These are phyloP conservation scores for Dryadomyces quercus-mongolicae DNA, from an alignment of 2,329 filamentous ascomycete species.

Conservation along the genomic window DNA sequence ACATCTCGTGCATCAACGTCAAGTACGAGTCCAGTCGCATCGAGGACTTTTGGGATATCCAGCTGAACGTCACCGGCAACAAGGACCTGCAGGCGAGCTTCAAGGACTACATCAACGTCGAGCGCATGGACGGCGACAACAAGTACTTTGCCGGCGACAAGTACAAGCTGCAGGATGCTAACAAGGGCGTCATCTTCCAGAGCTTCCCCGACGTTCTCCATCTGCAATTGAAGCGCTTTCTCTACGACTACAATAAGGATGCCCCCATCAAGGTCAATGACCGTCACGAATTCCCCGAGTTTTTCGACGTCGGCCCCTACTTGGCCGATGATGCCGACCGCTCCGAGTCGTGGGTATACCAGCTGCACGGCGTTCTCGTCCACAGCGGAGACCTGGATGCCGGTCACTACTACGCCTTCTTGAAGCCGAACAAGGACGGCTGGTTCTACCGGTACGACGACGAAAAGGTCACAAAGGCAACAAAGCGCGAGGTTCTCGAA, in stretches of 20 bases:
- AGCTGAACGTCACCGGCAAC: constrained; percentile 91
- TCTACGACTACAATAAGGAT: constrained; percentile 92
- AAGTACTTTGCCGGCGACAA: constrained; percentile 91
- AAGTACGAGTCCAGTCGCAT: constrained; percentile 91
- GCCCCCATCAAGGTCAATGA: constrained; percentile 99
- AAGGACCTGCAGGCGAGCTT: constrained; percentile 90
- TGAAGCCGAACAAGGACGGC: constrained; percentile 87
- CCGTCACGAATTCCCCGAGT: constrained; percentile 77
- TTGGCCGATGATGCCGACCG: constrained; percentile 75
- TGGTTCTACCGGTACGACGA: constrained; percentile 97
- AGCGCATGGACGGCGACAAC: constrained; percentile 95
- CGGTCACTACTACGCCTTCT: constrained; percentile 94
- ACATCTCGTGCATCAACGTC: constrained; percentile 97
- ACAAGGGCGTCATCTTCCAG: constrained; percentile 95
- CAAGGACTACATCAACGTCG: constrained; percentile 89
- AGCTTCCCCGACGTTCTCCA: constrained; percentile 90
- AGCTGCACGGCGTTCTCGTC: constrained; percentile 87
- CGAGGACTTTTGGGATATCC: constrained; percentile 98
- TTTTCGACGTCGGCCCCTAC: constrained; percentile 76
- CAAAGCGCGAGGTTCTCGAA: constrained; percentile 79
- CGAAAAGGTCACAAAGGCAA: constrained; percentile 91
- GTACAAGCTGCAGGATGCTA: constrained; percentile 86
- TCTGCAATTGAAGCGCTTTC: constrained; percentile 90
- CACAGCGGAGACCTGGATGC: constrained; percentile 96
- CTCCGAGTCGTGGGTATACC: constrained; percentile 83